A percentile compares a stretch with the other conserved stretches of the same genome.
These are phyloP conservation scores for Cercospora janseana DNA, from an alignment of 2,329 filamentous ascomycete genomes.

Conservation along the genomic window DNA sequence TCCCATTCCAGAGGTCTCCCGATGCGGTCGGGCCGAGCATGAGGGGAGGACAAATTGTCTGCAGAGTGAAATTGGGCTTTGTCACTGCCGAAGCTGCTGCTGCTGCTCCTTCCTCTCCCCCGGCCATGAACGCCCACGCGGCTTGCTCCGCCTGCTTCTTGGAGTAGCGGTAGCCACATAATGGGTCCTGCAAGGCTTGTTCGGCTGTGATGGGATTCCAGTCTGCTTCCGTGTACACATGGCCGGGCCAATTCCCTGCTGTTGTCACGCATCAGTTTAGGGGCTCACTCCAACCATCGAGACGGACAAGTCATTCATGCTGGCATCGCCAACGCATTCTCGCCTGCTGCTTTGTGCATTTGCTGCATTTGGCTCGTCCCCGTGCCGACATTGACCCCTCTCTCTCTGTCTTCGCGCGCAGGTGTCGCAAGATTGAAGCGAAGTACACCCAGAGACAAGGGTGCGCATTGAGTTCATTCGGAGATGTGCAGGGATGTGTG, in stretches of 20 bases:
- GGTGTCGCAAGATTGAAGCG: too few relatives aligned
- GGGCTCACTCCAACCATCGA: too few relatives aligned
- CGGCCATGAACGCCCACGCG: conserved; percentile 1
- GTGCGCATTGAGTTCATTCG: neutral
- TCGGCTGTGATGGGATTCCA: conserved; percentile 14
- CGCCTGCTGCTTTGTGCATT: too few relatives aligned
- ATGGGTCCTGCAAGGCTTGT: conserved; percentile 3
- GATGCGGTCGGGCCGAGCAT: conserved; percentile 11
- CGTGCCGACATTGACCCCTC: too few relatives aligned
- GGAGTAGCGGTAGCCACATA: conserved; percentile 3
- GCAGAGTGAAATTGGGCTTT: conserved; percentile 4
- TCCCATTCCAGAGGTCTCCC: conserved; percentile 4
- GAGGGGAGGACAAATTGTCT: conserved; percentile 4
- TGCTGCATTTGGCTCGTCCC: too few relatives aligned
- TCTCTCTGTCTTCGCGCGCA: too few relatives aligned
- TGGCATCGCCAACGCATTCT: too few relatives aligned
- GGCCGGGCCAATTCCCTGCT: conserved; percentile 7
- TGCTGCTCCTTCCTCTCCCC: neutral
- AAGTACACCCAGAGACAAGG: conserved; percentile 3
- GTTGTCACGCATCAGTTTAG: too few relatives aligned
- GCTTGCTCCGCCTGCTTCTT: conserved; percentile 11
- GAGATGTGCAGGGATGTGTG: neutral
- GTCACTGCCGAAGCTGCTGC: too few relatives aligned
- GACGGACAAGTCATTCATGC: too few relatives aligned
- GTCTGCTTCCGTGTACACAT: conserved; percentile 3